Conservation (phyloP, 1,284 basidiomycete species). For the Boletus smithii region DNA sequence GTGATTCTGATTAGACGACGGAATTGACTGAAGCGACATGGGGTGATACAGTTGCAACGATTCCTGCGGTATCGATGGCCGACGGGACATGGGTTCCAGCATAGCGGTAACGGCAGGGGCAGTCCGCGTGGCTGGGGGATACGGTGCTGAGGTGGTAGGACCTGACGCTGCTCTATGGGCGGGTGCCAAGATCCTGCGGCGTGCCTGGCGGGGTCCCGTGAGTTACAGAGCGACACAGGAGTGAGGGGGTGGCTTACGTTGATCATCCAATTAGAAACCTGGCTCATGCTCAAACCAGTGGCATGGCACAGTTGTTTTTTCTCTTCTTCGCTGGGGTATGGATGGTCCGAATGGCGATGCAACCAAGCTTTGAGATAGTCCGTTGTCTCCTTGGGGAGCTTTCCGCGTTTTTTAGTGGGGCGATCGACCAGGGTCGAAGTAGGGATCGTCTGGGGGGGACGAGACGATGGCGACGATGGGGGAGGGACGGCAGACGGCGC, state of each 20-base stretch:
- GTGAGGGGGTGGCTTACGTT: slow-evolving; percentile 54
- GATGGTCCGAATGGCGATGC: slow-evolving; percentile 83
- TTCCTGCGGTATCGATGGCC: slow-evolving; percentile 50
- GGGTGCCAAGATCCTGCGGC: slow-evolving; percentile 76
- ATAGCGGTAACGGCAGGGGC: slow-evolving; percentile 40
- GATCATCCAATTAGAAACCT: slow-evolving; percentile 91
- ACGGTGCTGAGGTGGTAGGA: slow-evolving; percentile 72
- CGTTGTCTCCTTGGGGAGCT: slow-evolving; percentile 86
- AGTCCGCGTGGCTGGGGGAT: slow-evolving; percentile 48
- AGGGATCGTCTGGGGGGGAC: slow-evolving; percentile 49
- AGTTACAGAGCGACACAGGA: slow-evolving; percentile 1
- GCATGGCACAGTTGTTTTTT: slow-evolving; percentile 85
- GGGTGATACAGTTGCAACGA: slow-evolving; percentile 69
- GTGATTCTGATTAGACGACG: slow-evolving; percentile 25
- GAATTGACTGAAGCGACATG: slow-evolving; percentile 61
- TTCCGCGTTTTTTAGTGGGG: slow-evolving; percentile 76
- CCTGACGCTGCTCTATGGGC: slow-evolving; percentile 69
- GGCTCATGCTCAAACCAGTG: slow-evolving; percentile 82
- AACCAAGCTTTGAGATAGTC: slow-evolving; percentile 90
- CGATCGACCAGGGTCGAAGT: slow-evolving; percentile 65
- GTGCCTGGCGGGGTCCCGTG: slow-evolving; percentile 48
- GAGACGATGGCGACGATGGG: slow-evolving; percentile 42
- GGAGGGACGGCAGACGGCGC: slow-evolving; percentile 37
- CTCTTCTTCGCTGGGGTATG: slow-evolving; percentile 88
- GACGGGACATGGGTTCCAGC: slow-evolving; percentile 37